Base-by-base conservation (phyloP, 2,329 filamentous ascomycete genomes). In the Fusarium armeniacum region DNA sequence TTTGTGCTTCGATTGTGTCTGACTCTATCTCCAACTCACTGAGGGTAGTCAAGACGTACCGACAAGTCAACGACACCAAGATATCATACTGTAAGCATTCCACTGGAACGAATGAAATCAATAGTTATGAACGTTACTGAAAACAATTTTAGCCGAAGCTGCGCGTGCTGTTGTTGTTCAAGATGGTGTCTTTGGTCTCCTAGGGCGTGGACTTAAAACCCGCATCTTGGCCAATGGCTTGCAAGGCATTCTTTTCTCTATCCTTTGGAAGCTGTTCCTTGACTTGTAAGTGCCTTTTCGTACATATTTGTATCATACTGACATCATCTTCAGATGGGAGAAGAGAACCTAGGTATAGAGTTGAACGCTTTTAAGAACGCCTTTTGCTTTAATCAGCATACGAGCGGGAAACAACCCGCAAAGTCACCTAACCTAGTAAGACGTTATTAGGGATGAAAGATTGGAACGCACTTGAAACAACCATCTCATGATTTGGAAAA, bases 261-360 rank as follows among this genome's bases (percentile, higher is more conserved):
- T 85, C 18, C 67, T 85, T 2, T 85, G 83, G 83, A 85, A 84
- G 54, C 62, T 85, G 1, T 84, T 85, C 60, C 72, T 84, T 13
- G 82, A 84, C 44, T 47, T 84, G 83, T 85, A 40, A 77, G 83
- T 80, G 0, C 1, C 0, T 3, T 4, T 8, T 1, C n/a, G 3
- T 4, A 20, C 12, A 6, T n/a, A 6, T 10, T 8, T 0, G 1
- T 6, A 26, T 3, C 22, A 10, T 9, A 5, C 5, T 24, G 7
- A 18, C 12, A 3, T 7, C 11, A 2, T 18, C 8, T 1, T 1
- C 3, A 65, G 62, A 5, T 65, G 62, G 62, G 62, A 65, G 18
- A 65, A 65, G 20, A 50, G 35, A 26, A 64, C 51, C 1, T 63
- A 24, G 11, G 2, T 18, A 5, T 32, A 2, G 20, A 9, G 15